These are phyloP conservation scores for Geranomyces michiganensis DNA, from an alignment of 192 early-diverging fungal species.

Conservation along the genomic window DNA sequence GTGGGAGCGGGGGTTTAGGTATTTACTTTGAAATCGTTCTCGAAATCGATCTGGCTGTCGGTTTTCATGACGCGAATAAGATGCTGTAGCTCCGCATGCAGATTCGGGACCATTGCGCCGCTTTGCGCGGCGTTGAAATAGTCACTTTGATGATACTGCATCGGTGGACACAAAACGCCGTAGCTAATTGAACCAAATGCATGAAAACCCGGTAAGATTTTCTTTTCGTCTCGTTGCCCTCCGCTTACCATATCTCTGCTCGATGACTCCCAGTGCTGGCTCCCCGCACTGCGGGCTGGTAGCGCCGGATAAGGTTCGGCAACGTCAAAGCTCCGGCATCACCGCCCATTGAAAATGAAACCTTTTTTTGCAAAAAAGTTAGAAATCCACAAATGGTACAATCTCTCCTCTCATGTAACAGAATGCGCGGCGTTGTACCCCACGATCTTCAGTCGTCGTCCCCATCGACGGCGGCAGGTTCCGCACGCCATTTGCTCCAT, in stretches of 20 bases:
- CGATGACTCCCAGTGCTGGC: conserved; percentile 48
- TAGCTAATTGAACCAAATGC: no score
- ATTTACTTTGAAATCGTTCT: conserved; percentile 49
- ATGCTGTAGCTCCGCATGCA: conserved; percentile 50
- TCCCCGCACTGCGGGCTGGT: conserved; percentile 43
- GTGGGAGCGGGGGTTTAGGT: not conserved
- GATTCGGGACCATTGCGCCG: conserved; percentile 53
- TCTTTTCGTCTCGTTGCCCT: no score
- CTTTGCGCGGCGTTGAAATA: conserved; percentile 59
- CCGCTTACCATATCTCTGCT: conserved; percentile 52
- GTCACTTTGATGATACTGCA: conserved; percentile 39
- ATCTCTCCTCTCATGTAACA: not conserved
- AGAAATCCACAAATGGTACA: no score
- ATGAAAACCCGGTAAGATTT: no score
- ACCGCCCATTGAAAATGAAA: conserved; percentile 53
- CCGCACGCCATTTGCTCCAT: conserved; percentile 44
- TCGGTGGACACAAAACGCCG: conserved; percentile 36
- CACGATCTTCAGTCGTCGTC: conserved; percentile 51
- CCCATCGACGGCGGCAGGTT: conserved; percentile 31
- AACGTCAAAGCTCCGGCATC: conserved; percentile 48
- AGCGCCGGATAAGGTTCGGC: conserved; percentile 50
- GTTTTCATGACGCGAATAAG: conserved; percentile 40
- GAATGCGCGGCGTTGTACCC: conserved; percentile 19
- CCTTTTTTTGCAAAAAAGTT: not conserved
- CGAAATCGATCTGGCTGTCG: conserved; percentile 33